Evolutionary conservation across 2,329 filamentous ascomycete genomes (phyloP), one percentile per base, ranked within the genome.

Genomic region (Ophiostoma pallidulum): DNA sequence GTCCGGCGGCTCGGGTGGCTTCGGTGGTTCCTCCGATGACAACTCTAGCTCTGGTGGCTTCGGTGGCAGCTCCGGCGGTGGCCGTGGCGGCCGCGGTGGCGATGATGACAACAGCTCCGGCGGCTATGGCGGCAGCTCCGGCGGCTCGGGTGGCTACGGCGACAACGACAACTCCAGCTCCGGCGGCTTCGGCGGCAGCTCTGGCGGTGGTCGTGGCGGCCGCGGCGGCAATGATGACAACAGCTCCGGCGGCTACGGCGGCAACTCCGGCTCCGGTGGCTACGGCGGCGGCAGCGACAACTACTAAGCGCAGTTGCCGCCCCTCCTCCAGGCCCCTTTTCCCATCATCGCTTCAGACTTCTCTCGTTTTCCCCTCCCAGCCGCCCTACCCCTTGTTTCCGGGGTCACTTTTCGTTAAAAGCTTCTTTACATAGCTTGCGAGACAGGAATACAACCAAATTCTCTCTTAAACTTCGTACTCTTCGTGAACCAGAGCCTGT

Each of bases 141-240:
- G 36, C n/a, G 37, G 46, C 24, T 8, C 20, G n/a, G 41, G 47
- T 26, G 41, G 41, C 48, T 13, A 49, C 20, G 33, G 33, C 19
- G 37, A 38, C 16, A 10, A 40, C 13, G 38, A 45, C 24, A 48
- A 22, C 41, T 33, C 7, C 10, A n/a, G 46, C 36, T 50, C 33
- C 45, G 59, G 55, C 42, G 48, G 56, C 28, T 32, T 35, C 28
- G 46, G 45, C 42, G 20, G 37, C 44, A 39, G 28, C 43, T 45
- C 42, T 1, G 43, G 43, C 28, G 29, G 38, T 16, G 6, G 18
- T 32, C 37, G 45, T 39, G 29, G 37, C 48, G 5, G 6, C 24
- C 6, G 24, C 24, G 24, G 24, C 10, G 10, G 32, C 47, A 38
- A 18, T 19, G 31, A 31, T 26, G 43, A 42, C 43, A 37, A 35